Evolutionary conservation across 345 rosid species (phyloP).

Genomic region (Moricandia moricandioides): DNA sequence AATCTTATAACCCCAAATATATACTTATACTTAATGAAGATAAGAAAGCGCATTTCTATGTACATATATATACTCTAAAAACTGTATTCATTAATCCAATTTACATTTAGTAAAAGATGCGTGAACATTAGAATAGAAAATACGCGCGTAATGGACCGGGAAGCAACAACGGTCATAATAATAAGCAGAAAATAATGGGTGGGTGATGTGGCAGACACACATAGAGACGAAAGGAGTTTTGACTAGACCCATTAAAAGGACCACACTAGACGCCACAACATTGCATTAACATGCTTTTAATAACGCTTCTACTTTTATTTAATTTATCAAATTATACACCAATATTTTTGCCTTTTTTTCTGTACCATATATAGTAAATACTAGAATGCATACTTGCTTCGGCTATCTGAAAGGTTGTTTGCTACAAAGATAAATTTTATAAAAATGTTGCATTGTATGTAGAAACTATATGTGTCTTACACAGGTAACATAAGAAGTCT

Average conservation of each 20-base stretch:
- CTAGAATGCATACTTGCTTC: background rate
- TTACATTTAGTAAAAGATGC: background rate
- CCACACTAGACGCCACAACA: slow-evolving; percentile 12
- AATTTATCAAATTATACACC: background rate
- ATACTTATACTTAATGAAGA: background rate
- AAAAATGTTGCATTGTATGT: background rate
- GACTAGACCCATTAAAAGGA: slow-evolving; percentile 29
- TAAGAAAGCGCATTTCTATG: background rate
- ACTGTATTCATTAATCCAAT: background rate
- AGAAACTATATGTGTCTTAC: background rate
- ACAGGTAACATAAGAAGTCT: no score
- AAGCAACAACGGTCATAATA: slow-evolving; percentile 31
- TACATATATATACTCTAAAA: background rate
- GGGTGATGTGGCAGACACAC: slow-evolving; percentile 22
- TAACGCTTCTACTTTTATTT: slow-evolving; percentile 5
- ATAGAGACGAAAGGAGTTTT: slow-evolving; percentile 19
- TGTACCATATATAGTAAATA: background rate
- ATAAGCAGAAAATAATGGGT: slow-evolving; percentile 12
- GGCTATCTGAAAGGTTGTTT: background rate
- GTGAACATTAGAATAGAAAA: background rate
- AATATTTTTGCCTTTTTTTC: background rate
- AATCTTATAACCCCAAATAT: background rate
- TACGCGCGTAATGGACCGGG: slow-evolving; percentile 17
- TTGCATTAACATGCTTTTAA: slow-evolving; percentile 14
- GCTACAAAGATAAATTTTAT: background rate